These are phyloP conservation scores for Lentinula boryana DNA, from an alignment of 768 basidiomycete species.

Conservation along the genomic window DNA sequence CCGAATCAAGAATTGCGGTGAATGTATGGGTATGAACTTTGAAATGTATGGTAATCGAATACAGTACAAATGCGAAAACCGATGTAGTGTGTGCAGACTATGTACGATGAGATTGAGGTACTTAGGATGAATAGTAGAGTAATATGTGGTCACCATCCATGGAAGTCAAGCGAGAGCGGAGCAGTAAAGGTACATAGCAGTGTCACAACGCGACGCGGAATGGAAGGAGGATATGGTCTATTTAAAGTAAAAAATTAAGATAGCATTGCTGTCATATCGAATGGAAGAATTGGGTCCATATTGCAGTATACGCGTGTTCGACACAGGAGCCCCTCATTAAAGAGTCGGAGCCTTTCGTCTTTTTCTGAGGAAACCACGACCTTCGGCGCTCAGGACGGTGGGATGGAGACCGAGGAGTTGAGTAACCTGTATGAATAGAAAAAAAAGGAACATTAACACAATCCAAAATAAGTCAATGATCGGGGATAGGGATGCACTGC, in stretches of 20 bases:
- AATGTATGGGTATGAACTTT: neutral
- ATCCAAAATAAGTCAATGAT: neutral
- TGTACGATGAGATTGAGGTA: neutral
- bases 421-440: neutral
- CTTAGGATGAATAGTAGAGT: neutral
- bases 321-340: neutral
- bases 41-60: neutral
- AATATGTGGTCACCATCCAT: neutral
- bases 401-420: constrained; percentile 1
- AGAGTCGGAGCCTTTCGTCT: neutral
- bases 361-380: neutral
- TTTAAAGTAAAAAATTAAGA: neutral
- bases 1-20: neutral
- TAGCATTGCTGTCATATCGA: neutral
- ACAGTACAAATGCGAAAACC: neutral
- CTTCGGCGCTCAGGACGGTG: neutral
- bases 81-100: neutral
- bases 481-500: neutral
- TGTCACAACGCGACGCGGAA: neutral
- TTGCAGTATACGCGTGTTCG: neutral
- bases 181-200: neutral
- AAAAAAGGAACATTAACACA: neutral
- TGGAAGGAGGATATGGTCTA: neutral
- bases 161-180: neutral
- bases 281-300: neutral